Conservation (phyloP, 371 early-diverging fungal genomes). For the Mucor sp. region DNA sequence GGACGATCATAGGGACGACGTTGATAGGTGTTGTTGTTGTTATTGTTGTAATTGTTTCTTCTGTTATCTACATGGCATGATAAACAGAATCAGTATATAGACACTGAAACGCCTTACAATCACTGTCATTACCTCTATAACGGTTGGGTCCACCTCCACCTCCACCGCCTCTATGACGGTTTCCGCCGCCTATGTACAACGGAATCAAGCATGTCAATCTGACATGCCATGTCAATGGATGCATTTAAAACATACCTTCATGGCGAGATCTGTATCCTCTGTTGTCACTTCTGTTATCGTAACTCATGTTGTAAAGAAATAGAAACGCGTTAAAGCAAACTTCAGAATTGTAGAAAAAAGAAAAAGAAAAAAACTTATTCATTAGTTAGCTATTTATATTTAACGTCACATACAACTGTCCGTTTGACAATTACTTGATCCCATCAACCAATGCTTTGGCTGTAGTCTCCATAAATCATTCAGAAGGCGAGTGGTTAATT, state of each 20-base stretch:
- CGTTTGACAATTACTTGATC: background rate
- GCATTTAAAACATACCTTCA: constrained; percentile 22
- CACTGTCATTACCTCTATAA: constrained; percentile 16
- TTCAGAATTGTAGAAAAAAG: background rate
- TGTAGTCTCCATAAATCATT: background rate
- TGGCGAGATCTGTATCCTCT: constrained; percentile 42
- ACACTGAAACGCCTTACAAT: background rate
- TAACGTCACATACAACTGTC: background rate
- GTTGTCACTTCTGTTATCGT: constrained; percentile 42
- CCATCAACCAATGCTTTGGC: background rate
- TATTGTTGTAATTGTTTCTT: constrained; percentile 13
- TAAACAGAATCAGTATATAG: background rate
- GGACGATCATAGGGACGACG: constrained; percentile 33
- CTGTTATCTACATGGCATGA: constrained; percentile 15
- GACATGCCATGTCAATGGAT: background rate
- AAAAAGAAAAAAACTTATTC: background rate
- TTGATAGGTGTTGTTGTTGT: constrained; percentile 10
- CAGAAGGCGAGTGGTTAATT: too few species aligned
- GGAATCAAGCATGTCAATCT: background rate
- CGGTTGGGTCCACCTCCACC: constrained; percentile 22
- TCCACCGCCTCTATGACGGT: constrained; percentile 14
- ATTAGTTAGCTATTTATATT: background rate
- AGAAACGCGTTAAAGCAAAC: background rate
- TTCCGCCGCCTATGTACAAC: background rate
- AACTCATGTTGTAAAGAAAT: constrained; percentile 25